Base-by-base conservation (phyloP, 2,329 filamentous ascomycete genomes). In the Phialophora tarda region DNA sequence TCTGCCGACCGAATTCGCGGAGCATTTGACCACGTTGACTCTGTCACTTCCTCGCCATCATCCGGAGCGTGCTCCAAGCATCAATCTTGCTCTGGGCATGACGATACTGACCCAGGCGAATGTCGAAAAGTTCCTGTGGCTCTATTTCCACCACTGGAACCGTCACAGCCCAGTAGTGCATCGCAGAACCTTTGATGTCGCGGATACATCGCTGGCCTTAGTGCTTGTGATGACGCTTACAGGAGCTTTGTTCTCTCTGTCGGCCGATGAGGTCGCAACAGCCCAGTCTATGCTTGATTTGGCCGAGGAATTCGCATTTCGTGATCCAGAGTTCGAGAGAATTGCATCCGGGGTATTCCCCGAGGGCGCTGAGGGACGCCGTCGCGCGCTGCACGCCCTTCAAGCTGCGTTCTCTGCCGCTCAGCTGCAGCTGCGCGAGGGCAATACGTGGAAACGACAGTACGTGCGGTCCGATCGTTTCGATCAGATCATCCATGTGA, bases 91-190 rank as follows among this genome's bases (percentile, higher is more conserved):
- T 21, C 38, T 62, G 1, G 50, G 59, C 3, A 62, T 62, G 59
- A 34, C 48, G 30, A 62, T 23, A 38, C 3, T 62, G 8, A 54
- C 59, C 21, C 28, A 32, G 23, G 14, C 26, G 1, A 62, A 55
- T 30, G 55, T 62, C 47, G 7, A 10, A 28, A 62, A 6, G 30
- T 62, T 62, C 23, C 47, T 62, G 17, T 11, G 32, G 48, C 59
- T 62, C 50, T 63, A 63, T 30, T 63, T 63, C 60, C 50, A 44
- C 8, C 60, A 56, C 60, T 63, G 60, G 60, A 63, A 63, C 41
- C 60, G 50, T 24, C 60, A 63, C 34, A 63, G 60, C 23, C 60
- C 60, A 21, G 24, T 63, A 3, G n/a, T 63, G 2, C 60, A 63
- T 47, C 50, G 14, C 21, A 34, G 50, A 23, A 56, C 50, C 34